phyloP scores from a whole-genome alignment of 768 basidiomycete genomes.

The Rhizopogon rudus region DNA sequence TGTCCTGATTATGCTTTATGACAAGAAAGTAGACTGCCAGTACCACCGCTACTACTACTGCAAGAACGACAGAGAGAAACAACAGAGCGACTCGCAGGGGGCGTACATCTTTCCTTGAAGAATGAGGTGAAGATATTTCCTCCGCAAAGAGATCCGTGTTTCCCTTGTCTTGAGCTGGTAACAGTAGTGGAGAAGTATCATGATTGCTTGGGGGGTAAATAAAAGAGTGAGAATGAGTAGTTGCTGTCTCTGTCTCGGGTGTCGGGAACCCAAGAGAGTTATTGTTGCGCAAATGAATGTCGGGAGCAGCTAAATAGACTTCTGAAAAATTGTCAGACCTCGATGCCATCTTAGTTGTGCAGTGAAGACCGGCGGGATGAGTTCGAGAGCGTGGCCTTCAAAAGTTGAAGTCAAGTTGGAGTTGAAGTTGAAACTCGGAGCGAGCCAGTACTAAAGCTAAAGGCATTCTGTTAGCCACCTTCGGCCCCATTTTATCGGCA shows the following conservation, averaged over 20 bases:
- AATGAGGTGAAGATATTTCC: background rate
- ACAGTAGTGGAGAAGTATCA: background rate
- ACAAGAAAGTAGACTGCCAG: background rate
- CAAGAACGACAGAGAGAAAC: background rate
- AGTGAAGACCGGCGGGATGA: background rate
- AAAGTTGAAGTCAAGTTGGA: too few species aligned
- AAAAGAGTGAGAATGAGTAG: background rate
- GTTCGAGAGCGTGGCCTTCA: background rate
- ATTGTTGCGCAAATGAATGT: background rate
- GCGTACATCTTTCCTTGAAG: background rate
- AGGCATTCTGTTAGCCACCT: too few species aligned
- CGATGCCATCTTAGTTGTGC: background rate
- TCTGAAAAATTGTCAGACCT: background rate
- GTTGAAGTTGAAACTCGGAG: background rate
- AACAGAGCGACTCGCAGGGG: background rate
- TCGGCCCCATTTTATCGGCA: too few species aligned
- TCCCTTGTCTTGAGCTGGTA: background rate
- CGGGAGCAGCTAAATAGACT: background rate
- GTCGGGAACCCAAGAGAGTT: background rate
- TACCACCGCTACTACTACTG: background rate
- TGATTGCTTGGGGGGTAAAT: background rate
- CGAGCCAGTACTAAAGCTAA: too few species aligned
- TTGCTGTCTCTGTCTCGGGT: background rate
- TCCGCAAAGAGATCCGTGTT: background rate
- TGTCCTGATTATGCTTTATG: background rate